Evolutionary conservation across 345 rosid species (phyloP), one percentile per base, ranked within the genome.

Genomic region (Fremontodendron californicum): DNA sequence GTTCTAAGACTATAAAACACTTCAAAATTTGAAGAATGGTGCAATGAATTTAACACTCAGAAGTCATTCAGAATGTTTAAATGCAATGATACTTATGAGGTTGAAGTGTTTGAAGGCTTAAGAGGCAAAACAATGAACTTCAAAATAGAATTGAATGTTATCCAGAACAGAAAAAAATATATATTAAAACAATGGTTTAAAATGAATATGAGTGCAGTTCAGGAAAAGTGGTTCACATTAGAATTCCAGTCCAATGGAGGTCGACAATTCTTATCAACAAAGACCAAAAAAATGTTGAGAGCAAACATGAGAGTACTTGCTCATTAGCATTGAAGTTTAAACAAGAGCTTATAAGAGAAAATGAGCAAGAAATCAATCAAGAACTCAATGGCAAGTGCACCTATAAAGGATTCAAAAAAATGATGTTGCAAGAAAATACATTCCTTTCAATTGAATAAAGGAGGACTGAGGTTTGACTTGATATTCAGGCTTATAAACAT

Each of bases 381-480:
- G 65, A 78, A 46, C 46, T 61, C 40, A 74, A 42, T 49, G 19
- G 45, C 19, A 70, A 21, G 0, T 13, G 3, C 21, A 70, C 9
- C 23, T 18, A 18, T 2, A 54, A 62, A 70, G 69, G 73, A 25
- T 39, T 29, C 72, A 31, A 74, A 65, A 74, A 52, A 49, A 18
- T 35, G 54, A 23, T 39, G 51, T 10, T 70, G 12, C 25, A 21
- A 40, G 61, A 40, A 75, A 75, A 29, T 46, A 52, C 40, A 63
- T 43, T 66, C 43, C 8, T 49, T 51, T 58, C 51, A 35, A 77
- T 60, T 77, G 70, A 79, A 62, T 49, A 49, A 33, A 69, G 33
- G 55, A 19, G 67, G 52, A 42, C 65, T 51, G 31, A 67, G 79
- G 33, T 74, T 84, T 77, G 77, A 77, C 81, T 68, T 16, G 21